Base-by-base conservation (phyloP, 495 filamentous ascomycete genomes). In the Hypomontagnella monticulosa region DNA sequence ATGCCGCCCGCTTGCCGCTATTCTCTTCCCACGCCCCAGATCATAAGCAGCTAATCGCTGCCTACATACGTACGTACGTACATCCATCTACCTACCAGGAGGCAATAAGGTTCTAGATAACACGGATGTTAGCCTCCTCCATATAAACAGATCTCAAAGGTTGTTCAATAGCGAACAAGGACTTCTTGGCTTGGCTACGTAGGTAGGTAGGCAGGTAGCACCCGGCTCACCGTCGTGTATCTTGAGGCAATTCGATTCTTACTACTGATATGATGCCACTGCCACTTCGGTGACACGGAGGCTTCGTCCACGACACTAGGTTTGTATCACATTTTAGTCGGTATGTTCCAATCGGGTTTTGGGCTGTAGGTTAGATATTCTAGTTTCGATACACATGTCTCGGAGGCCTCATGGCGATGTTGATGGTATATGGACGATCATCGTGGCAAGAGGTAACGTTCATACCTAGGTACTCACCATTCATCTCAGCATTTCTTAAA, bases 281-380 rank as follows among this genome's bases (percentile, higher is more conserved):
- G 27, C 10, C 43, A 41, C 18, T 58, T 32, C 44, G 37, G 58
- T 54, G 47, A 55, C 58, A 62, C 64, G 53, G 16, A 67, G 14
- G n/a, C 53, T 19, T 36, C 32, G 49, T 23, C 20, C 49, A 49
- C 37, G 40, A 48, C 41, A 43, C 40, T 44, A 38, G 41, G 41
- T 36, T 30, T 27, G 12, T 55, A n/a, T 42, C 42, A 43, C 11
- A 44, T 23, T 52, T 44, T 40, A 46, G 32, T 61, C 50, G 44
- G 52, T 18, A 52, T 67, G 53, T 62, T 63, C 57, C 64, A 38
- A 58, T 63, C 64, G 58, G 48, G 52, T 27, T 51, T 66, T 50
- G 49, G 44, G 53, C 34, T 50, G 53, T 61, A 67, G 38, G 48
- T 33, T 23, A 58, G 58, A 57, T 8, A 58, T 37, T 62, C 30